A percentile compares a stretch with the other conserved stretches of the same genome.
phyloP scores from a whole-genome alignment of 768 basidiomycete species.

The Imleria badia region DNA sequence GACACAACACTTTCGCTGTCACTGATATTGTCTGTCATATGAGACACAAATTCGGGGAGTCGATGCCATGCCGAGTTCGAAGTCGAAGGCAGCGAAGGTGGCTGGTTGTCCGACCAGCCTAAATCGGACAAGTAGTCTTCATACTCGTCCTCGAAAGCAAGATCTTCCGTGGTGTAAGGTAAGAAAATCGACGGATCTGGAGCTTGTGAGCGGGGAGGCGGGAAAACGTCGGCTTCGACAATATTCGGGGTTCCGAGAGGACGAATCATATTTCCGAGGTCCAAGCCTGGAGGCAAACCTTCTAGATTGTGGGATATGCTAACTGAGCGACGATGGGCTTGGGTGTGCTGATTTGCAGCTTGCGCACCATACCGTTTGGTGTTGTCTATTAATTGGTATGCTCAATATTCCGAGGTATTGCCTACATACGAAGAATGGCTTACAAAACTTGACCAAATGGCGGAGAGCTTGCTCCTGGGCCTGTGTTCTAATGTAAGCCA shows the following conservation, averaged over 20 bases:
- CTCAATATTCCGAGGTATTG: slow-evolving; percentile 5
- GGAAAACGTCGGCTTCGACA: slow-evolving; percentile 91
- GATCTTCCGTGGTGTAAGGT: slow-evolving; percentile 90
- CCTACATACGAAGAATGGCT: slow-evolving; percentile 30
- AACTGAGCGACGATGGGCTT: slow-evolving; percentile 74
- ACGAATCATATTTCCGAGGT: slow-evolving; percentile 71
- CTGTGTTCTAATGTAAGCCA: slow-evolving; percentile 40
- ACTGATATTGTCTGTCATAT: slow-evolving; percentile 85
- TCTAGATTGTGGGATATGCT: slow-evolving; percentile 84
- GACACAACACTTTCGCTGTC: slow-evolving; percentile 93
- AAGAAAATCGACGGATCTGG: slow-evolving; percentile 82
- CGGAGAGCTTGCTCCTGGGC: slow-evolving; percentile 94
- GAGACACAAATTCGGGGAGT: slow-evolving; percentile 74
- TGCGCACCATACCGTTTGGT: slow-evolving; percentile 80
- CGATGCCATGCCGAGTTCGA: slow-evolving; percentile 74
- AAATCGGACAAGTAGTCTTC: slow-evolving; percentile 94
- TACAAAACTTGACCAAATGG: slow-evolving; percentile 93
- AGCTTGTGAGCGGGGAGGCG: slow-evolving; percentile 85
- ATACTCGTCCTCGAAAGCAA: slow-evolving; percentile 95
- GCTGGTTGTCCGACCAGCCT: slow-evolving; percentile 65
- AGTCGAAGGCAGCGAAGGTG: slow-evolving; percentile 36
- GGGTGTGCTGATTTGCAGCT: slow-evolving; percentile 48
- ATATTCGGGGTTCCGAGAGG: slow-evolving; percentile 74
- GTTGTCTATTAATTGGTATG: slow-evolving; percentile 59
- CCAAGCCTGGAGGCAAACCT: slow-evolving; percentile 71